Evolutionary conservation across 106 monocot genomes (phyloP).

Genomic region (Platanthera guangdongensis): DNA sequence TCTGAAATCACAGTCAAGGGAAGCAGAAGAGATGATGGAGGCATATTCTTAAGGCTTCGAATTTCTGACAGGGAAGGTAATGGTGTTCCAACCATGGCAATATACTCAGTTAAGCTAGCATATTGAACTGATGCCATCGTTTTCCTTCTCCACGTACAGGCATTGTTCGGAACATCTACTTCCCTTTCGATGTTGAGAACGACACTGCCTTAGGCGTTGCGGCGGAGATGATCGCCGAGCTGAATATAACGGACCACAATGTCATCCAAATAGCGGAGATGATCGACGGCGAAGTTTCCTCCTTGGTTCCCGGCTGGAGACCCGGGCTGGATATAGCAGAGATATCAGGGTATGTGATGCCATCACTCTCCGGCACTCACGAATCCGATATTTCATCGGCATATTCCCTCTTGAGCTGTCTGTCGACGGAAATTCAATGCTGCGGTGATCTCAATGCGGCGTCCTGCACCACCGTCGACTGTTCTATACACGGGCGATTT

Average conservation of each 20-base stretch:
- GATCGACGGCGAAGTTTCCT: constrained; percentile 38
- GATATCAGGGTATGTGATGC: background rate
- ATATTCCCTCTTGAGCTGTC: background rate
- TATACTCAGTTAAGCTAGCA: background rate
- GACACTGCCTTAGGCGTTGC: constrained; percentile 51
- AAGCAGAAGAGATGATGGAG: constrained; percentile 33
- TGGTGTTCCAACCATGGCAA: background rate
- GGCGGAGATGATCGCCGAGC: constrained; percentile 43
- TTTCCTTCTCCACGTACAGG: constrained; percentile 19
- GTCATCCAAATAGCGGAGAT: constrained; percentile 40
- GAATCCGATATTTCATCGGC: constrained; percentile 6
- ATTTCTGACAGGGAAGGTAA: constrained; percentile 46
- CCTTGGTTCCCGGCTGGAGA: constrained; percentile 30
- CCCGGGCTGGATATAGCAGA: background rate
- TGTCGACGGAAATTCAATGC: background rate
- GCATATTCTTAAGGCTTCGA: constrained; percentile 48
- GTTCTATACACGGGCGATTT: constrained; percentile 4
- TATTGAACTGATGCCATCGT: background rate
- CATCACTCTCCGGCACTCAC: background rate
- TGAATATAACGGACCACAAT: constrained; percentile 36
- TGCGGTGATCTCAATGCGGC: background rate
- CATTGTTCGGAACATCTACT: constrained; percentile 36
- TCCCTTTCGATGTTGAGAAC: constrained; percentile 26
- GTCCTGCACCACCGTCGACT: background rate
- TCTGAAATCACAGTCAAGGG: constrained; percentile 46